Percentiles rank a stretch among this genome's conserved stretches.
Evolutionary conservation across 2,329 filamentous ascomycete species (phyloP).

Genomic region (Fusarium sp.): DNA sequence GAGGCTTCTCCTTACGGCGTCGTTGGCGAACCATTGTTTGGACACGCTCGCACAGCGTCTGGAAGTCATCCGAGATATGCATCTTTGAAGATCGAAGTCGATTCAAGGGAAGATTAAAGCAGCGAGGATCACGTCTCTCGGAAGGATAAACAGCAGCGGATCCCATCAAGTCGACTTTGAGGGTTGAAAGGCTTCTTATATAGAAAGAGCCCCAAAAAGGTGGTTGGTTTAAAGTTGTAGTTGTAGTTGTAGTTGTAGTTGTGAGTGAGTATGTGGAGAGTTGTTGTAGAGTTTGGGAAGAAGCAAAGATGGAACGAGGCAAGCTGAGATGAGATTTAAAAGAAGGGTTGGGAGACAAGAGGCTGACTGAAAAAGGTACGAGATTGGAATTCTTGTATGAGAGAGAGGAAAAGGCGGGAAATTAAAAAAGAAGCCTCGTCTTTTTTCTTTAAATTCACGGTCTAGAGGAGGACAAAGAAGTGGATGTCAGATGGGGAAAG

Average conservation of each 20-base stretch:
- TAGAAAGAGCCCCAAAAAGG: not conserved
- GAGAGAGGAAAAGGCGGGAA: slow-evolving; percentile 6
- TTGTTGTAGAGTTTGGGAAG: slow-evolving; percentile 10
- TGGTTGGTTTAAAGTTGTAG: not conserved
- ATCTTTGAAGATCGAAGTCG: slow-evolving; percentile 38
- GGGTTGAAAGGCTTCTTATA: not conserved
- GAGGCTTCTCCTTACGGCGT: slow-evolving; percentile 53
- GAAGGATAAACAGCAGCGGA: slow-evolving; percentile 5
- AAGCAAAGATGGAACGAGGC: slow-evolving; percentile 12
- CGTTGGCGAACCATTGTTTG: slow-evolving; percentile 54
- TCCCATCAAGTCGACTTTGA: slow-evolving; percentile 20
- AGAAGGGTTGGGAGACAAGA: slow-evolving; percentile 11
- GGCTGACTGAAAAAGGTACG: slow-evolving; percentile 9
- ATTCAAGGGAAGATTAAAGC: slow-evolving; percentile 18
- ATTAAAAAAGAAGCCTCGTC: slow-evolving; percentile 10
- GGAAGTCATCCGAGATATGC: slow-evolving; percentile 55
- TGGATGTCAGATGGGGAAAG: slow-evolving; percentile 2
- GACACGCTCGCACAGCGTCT: slow-evolving; percentile 55
- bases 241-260: not conserved
- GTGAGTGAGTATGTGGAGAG: not conserved
- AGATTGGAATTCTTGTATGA: slow-evolving; percentile 10
- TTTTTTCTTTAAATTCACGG: slow-evolving; percentile 13
- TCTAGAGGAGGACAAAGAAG: slow-evolving; percentile 18
- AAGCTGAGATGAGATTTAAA: slow-evolving; percentile 4
- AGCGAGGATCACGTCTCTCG: slow-evolving; percentile 34